Evolutionary conservation across 192 early-diverging fungal genomes (phyloP), one percentile per base, ranked within the genome.

Genomic region (Backusella luteola): DNA sequence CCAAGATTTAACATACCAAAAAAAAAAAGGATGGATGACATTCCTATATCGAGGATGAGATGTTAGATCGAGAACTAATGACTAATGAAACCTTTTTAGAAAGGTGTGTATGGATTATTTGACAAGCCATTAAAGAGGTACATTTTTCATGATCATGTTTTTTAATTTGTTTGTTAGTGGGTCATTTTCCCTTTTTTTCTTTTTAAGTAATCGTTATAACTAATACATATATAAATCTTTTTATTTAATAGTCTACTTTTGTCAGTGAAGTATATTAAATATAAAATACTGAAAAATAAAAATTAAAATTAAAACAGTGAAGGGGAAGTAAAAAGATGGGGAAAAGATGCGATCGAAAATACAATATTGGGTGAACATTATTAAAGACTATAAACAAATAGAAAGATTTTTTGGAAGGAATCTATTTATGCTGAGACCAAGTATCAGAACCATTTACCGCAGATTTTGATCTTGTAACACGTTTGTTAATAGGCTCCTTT

Each of bases 391-490:
- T 63, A 29, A 63, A 63, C 46, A 49, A 23, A 63, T 29, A 63
- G 8, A 29, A 63, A 63, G 2, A 26, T 12, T 63, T 63, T 59
- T 63, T 63, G 42, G 15, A 14, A 44, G 14, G 21, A 56, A 29
- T 63, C 56, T 63, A 63, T 63, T 63, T 63, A 63, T 63, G 56
- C 56, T 63, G 21, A 34, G 36, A 39, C 68, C 68, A 69, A 38
- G 66, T 0, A 34, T 41, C 35, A 44, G 44, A 67, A 26, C 34
- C 42, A 36, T 68, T 52, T 53, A 42, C 36, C 17, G 34, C 44
- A 15, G 75, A 44, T 34, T 68, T 49, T 49, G 75, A 26, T 53
- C 67, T 42, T 29, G 67, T 76, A 34, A 42, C 44, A 6, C 67
- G 66, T 34, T 69, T 67, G 19, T 41, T 67, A 39, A 52, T 69